These are phyloP conservation scores for Xylariaceae sp. DNA, from an alignment of 2,329 filamentous ascomycete species.

Conservation along the genomic window DNA sequence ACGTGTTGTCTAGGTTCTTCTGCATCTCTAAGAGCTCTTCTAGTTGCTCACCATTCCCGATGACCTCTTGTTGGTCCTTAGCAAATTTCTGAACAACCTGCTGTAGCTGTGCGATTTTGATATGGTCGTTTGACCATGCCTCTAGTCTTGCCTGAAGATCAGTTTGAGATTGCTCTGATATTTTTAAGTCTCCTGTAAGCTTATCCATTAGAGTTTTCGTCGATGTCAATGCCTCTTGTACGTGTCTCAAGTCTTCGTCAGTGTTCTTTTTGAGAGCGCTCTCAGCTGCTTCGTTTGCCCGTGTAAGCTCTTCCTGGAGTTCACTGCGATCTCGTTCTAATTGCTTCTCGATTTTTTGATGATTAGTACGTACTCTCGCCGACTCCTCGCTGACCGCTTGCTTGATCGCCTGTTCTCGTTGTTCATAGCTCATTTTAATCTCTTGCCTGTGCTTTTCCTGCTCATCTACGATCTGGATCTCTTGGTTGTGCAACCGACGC, in stretches of 20 bases:
- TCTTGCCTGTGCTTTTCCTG: slow-evolving; percentile 20
- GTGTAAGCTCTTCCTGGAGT: slow-evolving; percentile 39
- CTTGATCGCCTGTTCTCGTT: slow-evolving; percentile 35
- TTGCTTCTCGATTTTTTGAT: slow-evolving; percentile 35
- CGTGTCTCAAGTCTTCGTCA: slow-evolving; percentile 22
- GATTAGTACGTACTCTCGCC: slow-evolving; percentile 35
- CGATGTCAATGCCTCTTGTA: slow-evolving; percentile 21
- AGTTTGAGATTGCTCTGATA: slow-evolving; percentile 21
- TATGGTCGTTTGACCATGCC: slow-evolving; percentile 31
- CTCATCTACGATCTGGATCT: slow-evolving; percentile 26
- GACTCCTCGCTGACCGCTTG: slow-evolving; percentile 43
- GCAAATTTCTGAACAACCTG: slow-evolving; percentile 28
- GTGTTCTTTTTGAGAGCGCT: slow-evolving; percentile 22
- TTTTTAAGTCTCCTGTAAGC: slow-evolving; percentile 23
- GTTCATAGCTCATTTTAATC: slow-evolving; percentile 18
- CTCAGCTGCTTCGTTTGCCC: slow-evolving; percentile 27
- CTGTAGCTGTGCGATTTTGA: slow-evolving; percentile 28
- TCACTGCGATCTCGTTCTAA: slow-evolving; percentile 32
- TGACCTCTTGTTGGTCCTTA: slow-evolving; percentile 24
- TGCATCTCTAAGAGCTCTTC: slow-evolving; percentile 29
- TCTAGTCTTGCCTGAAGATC: slow-evolving; percentile 27
- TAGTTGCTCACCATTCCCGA: slow-evolving; percentile 29
- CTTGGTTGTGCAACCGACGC: slow-evolving; percentile 19
- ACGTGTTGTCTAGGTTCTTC: slow-evolving; percentile 29
- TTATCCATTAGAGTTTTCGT: slow-evolving; percentile 14